Conservation (phyloP, 441 rosid genomes). For the Eruca vesicaria region DNA sequence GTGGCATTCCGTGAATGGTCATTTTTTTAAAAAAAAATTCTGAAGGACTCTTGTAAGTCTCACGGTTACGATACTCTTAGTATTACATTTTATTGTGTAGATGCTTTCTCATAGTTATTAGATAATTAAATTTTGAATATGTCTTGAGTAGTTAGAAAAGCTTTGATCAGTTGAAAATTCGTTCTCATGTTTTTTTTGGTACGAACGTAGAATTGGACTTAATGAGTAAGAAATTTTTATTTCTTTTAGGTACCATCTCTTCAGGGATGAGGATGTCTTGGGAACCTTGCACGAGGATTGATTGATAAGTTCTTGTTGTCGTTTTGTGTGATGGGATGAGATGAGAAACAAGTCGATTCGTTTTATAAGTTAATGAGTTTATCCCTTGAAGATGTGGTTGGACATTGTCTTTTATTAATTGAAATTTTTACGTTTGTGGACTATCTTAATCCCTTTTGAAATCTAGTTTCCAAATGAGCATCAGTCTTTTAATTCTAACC, state of each 20-base stretch:
- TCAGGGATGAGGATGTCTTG: slow-evolving; percentile 72
- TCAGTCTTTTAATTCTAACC: slow-evolving; percentile 28
- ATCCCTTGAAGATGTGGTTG: slow-evolving; percentile 7
- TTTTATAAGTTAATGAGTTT: slow-evolving; percentile 2
- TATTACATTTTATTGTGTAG: too few species aligned
- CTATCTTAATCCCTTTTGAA: background rate
- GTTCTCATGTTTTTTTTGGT: too few species aligned
- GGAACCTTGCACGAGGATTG: slow-evolving; percentile 66
- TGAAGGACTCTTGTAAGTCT: too few species aligned
- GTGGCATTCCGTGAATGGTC: too few species aligned
- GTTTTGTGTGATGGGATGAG: background rate
- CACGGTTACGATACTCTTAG: too few species aligned
- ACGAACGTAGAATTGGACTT: too few species aligned
- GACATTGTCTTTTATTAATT: slow-evolving; percentile 6
- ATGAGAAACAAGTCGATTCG: background rate
- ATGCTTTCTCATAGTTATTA: too few species aligned
- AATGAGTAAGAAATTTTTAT: background rate
- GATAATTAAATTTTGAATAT: too few species aligned
- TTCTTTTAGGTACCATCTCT: slow-evolving; percentile 57
- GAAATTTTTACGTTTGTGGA: background rate
- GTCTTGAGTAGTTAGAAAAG: too few species aligned
- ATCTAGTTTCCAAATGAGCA: background rate
- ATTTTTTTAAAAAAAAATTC: too few species aligned
- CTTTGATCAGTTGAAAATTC: too few species aligned
- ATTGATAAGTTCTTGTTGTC: background rate